A percentile compares a stretch with the other conserved stretches of the same genome.
These are phyloP conservation scores for Paraglomus occultum DNA, from an alignment of 192 early-diverging fungal genomes.

Conservation along the genomic window DNA sequence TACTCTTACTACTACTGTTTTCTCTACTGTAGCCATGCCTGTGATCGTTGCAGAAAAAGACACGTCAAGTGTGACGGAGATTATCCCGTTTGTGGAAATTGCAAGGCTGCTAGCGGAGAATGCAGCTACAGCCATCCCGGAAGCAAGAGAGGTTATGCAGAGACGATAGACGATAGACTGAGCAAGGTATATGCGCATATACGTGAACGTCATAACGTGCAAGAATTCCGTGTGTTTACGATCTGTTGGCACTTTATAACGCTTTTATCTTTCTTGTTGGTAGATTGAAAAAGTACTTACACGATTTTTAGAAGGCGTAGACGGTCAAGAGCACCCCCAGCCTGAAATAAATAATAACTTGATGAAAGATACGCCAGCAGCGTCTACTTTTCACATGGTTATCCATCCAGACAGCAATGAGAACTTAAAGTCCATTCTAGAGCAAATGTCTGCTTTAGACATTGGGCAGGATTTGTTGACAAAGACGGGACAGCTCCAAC, in stretches of 20 bases:
- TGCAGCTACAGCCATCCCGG: slow-evolving; percentile 64
- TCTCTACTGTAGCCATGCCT: slow-evolving; percentile 30
- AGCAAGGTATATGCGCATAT: slow-evolving; percentile 32
- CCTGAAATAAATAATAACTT: too few relatives aligned
- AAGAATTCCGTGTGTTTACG: too few relatives aligned
- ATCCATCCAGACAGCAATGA: too few relatives aligned
- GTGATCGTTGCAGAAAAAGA: slow-evolving; percentile 65
- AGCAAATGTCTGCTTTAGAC: background rate
- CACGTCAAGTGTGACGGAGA: slow-evolving; percentile 70
- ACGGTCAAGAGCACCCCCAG: slow-evolving; percentile 5
- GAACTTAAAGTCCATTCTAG: too few relatives aligned
- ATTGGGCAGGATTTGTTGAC: background rate
- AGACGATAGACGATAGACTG: slow-evolving; percentile 64
- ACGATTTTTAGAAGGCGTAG: slow-evolving; percentile 14
- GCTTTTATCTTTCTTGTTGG: too few relatives aligned
- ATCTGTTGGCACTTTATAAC: too few relatives aligned
- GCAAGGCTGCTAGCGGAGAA: slow-evolving; percentile 51
- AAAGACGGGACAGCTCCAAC: background rate
- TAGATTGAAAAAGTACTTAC: slow-evolving; percentile 24
- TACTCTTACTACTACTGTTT: background rate
- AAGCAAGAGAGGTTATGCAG: slow-evolving; percentile 76
- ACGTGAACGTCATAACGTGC: too few relatives aligned
- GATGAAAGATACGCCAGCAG: too few relatives aligned
- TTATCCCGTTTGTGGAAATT: slow-evolving; percentile 60
- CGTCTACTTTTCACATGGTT: too few relatives aligned